Evolutionary conservation across 352 stramenopile genomes (phyloP).

Genomic region (Phytophthora hybrid): DNA sequence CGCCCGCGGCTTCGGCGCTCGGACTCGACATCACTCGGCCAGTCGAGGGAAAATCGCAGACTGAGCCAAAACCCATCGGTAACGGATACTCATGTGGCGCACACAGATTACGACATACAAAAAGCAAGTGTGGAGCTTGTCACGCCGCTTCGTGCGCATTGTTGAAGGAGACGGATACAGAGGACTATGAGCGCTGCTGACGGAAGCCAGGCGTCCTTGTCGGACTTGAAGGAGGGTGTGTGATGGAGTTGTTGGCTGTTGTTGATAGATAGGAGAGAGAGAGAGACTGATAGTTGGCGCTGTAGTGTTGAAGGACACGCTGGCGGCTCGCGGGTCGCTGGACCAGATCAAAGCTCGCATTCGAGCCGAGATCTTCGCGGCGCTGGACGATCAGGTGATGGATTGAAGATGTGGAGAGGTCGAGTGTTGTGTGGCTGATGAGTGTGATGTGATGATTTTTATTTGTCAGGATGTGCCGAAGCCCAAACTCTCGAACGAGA

Average conservation of each 20-base stretch:
- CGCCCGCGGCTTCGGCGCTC: constrained; percentile 23
- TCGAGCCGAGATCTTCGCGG: constrained; percentile 86
- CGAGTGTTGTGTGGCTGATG: not conserved
- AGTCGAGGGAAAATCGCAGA: constrained; percentile 20
- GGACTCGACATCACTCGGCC: constrained; percentile 21
- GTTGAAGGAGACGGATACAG: constrained; percentile 19
- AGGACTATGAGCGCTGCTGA: not conserved
- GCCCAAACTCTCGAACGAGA: constrained; percentile 91
- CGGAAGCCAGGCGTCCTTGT: constrained; percentile 46
- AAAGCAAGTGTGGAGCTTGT: not conserved
- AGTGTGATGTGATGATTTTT: not conserved
- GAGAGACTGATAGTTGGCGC: not conserved
- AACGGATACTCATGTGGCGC: constrained; percentile 27
- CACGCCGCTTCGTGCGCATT: constrained; percentile 30
- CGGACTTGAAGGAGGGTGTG: constrained; percentile 65
- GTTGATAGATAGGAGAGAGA: too few relatives aligned
- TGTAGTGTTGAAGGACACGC: constrained; percentile 84
- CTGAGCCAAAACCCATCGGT: constrained; percentile 22
- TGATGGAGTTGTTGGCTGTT: not conserved
- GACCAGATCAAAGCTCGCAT: constrained; percentile 88
- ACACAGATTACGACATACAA: constrained; percentile 6
- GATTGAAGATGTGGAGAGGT: not conserved
- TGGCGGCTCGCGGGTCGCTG: constrained; percentile 77
- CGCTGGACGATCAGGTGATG: constrained; percentile 80
- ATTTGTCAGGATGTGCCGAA: constrained; percentile 52